These are phyloP conservation scores for Hanseniaspora pseudoguilliermondii DNA, from an alignment of 805 yeast genomes.

Conservation along the genomic window DNA sequence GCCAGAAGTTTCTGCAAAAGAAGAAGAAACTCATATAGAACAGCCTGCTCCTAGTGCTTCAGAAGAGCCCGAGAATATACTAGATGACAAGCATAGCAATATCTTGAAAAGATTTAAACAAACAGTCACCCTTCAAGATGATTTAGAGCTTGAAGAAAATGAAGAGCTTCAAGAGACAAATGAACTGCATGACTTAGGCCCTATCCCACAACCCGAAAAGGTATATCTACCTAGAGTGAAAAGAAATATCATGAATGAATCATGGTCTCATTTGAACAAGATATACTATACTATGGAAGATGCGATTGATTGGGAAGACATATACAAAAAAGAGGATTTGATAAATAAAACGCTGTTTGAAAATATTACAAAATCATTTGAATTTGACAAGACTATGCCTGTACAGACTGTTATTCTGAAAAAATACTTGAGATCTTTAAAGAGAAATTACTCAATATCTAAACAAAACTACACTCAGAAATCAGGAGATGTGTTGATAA, in stretches of 20 bases:
- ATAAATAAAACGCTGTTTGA: conserved; percentile 17
- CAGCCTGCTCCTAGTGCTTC: neutral
- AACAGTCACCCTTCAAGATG: conserved; percentile 28
- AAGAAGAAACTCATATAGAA: conserved; percentile 3
- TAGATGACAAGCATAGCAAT: conserved; percentile 34
- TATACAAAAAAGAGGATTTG: conserved; percentile 12
- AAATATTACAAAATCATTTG: conserved; percentile 25
- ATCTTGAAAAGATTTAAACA: conserved; percentile 43
- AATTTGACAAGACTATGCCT: conserved; percentile 22
- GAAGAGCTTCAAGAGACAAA: conserved; percentile 1
- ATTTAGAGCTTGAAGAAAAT: conserved; percentile 12
- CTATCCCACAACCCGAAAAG: conserved; percentile 69
- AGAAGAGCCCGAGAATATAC: neutral
- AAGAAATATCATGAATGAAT: conserved; percentile 23
- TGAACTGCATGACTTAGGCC: conserved; percentile 39
- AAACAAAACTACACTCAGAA: conserved; percentile 37
- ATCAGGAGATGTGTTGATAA: conserved; percentile 69
- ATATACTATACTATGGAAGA: conserved; percentile 17
- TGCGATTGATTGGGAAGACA: conserved; percentile 19
- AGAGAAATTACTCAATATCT: conserved; percentile 19
- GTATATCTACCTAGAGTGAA: conserved; percentile 25
- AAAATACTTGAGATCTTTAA: conserved; percentile 21
- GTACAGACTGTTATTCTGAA: conserved; percentile 25
- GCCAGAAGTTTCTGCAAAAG: conserved; percentile 8
- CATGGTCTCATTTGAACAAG: conserved; percentile 24